phyloP scores from a whole-genome alignment of 228 moss, liverwort and hornwort species.

The Sphagnum magellanicum region DNA sequence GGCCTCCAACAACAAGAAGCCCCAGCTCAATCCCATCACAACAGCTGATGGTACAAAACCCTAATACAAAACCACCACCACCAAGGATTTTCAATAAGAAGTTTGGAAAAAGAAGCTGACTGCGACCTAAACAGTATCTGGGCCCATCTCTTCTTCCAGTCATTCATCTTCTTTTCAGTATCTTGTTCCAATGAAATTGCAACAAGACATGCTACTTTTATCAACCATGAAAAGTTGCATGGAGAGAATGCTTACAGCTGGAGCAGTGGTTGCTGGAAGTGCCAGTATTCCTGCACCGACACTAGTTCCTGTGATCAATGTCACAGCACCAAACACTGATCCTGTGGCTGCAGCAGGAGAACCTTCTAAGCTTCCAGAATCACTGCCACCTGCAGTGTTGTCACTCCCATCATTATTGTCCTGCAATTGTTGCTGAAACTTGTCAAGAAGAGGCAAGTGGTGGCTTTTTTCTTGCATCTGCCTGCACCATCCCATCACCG shows the following conservation, averaged over 20 bases:
- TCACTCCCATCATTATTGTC: background rate
- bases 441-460: too few relatives aligned
- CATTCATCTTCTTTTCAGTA: too few relatives aligned
- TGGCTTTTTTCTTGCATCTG: too few relatives aligned
- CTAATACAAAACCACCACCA: conserved; percentile 8
- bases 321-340: conserved; percentile 47
- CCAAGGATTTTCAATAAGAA: too few relatives aligned
- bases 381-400: background rate
- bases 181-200: background rate
- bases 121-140: too few relatives aligned
- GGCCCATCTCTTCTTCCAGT: too few relatives aligned
- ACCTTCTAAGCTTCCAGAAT: conserved; percentile 1
- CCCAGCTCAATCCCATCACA: conserved; percentile 37
- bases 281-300: conserved; percentile 62
- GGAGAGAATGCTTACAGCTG: conserved; percentile 32
- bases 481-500: too few relatives aligned
- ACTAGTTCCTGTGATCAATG: conserved; percentile 50
- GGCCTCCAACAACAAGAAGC: conserved; percentile 37
- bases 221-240: background rate
- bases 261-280: conserved; percentile 52
- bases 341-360: conserved; percentile 19
- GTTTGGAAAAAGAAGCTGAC: too few relatives aligned
- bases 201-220: background rate
- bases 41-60: conserved; percentile 48
- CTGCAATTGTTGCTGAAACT: background rate